Conservation (phyloP, 2,329 filamentous ascomycete species). For the Sarocladium kiliense region DNA sequence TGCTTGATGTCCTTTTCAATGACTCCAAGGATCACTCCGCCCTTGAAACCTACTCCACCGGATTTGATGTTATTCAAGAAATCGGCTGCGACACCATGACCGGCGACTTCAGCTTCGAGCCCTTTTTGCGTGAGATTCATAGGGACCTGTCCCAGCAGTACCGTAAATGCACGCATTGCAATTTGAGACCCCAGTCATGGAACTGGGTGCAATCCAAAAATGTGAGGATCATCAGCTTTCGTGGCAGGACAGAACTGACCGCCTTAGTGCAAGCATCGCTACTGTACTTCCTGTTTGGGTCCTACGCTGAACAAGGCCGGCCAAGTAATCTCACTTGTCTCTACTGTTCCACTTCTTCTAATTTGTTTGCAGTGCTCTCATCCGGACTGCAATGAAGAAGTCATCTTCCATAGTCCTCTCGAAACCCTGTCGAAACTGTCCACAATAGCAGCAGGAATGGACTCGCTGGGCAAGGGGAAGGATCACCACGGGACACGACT, state of each 20-base stretch:
- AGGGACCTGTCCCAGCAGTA: background rate
- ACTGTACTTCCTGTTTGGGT: conserved; percentile 23
- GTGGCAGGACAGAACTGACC: conserved; percentile 11
- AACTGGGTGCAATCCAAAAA: conserved; percentile 12
- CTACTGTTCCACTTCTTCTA: background rate
- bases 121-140: background rate
- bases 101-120: background rate
- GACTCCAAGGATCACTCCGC: background rate
- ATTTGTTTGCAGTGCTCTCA: background rate
- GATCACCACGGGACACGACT: background rate
- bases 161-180: background rate
- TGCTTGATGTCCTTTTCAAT: background rate
- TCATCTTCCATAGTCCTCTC: background rate
- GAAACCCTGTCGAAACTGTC: background rate
- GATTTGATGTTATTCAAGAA: background rate
- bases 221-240: background rate
- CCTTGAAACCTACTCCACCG: background rate
- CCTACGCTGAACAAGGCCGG: no score
- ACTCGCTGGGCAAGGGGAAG: background rate
- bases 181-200: background rate
- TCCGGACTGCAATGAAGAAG: background rate
- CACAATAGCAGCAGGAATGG: background rate
- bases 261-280: conserved; percentile 27
- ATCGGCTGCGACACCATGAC: background rate
- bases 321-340: no score